Percentiles rank a stretch among this genome's conserved stretches.
These are phyloP conservation scores for Cladosporium velox DNA, from an alignment of 2,329 filamentous ascomycete species.

Conservation along the genomic window DNA sequence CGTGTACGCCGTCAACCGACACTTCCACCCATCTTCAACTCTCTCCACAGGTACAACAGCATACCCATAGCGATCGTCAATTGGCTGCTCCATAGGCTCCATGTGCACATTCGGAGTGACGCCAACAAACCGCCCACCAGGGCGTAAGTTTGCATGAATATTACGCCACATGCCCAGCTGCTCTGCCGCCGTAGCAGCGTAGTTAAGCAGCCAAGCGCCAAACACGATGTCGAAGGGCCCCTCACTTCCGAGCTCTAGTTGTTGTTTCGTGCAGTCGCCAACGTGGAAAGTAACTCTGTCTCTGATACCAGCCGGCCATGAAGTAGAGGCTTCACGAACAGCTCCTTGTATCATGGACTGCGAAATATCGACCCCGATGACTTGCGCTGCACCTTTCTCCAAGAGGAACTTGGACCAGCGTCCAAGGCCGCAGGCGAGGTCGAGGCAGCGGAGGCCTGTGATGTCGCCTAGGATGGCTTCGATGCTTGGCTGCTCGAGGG, in stretches of 20 bases:
- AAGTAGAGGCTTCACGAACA: background rate
- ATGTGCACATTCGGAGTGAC: background rate
- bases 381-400: constrained; percentile 22
- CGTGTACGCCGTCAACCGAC: background rate
- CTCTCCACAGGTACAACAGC: background rate
- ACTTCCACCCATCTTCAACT: background rate
- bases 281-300: background rate
- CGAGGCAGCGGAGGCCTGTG: constrained; percentile 23
- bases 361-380: constrained; percentile 12
- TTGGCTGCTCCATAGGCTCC: background rate
- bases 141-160: background rate
- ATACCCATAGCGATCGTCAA: background rate
- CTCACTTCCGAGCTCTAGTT: background rate
- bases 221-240: background rate
- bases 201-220: background rate
- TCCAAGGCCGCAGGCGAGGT: constrained; percentile 25
- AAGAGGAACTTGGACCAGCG: constrained; percentile 21
- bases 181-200: background rate
- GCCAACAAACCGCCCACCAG: background rate
- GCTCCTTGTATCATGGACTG: background rate
- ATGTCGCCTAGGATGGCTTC: constrained; percentile 16
- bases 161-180: background rate
- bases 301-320: background rate
- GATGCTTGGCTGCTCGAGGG: constrained; percentile 12
- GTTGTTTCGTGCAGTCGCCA: background rate